Evolutionary conservation across 805 yeast genomes (phyloP).

Genomic region (Ogataea polymorpha): DNA sequence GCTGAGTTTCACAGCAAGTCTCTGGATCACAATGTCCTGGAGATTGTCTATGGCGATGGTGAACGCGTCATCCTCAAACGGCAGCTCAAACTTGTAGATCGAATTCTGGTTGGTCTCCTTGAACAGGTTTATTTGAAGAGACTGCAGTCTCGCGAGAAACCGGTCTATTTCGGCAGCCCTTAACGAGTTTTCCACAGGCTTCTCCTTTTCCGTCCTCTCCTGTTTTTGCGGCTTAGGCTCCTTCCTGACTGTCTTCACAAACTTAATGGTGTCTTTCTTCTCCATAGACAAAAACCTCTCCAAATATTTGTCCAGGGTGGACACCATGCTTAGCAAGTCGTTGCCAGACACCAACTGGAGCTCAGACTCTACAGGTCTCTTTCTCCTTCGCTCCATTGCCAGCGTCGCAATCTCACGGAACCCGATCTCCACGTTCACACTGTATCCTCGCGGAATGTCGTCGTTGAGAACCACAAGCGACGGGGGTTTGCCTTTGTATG

Average conservation of each 20-base stretch:
- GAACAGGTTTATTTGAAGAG: slow-evolving; percentile 13
- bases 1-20: slow-evolving; percentile 28
- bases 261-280: slow-evolving; percentile 58
- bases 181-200: not conserved
- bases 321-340: slow-evolving; percentile 52
- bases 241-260: slow-evolving; percentile 38
- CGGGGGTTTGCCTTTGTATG: slow-evolving; percentile 42
- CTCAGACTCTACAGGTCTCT: slow-evolving; percentile 10
- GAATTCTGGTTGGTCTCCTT: slow-evolving; percentile 30
- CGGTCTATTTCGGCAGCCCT: slow-evolving; percentile 18
- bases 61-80: slow-evolving; percentile 27
- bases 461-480: slow-evolving; percentile 55
- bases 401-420: slow-evolving; percentile 44
- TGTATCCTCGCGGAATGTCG: slow-evolving; percentile 67
- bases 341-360: slow-evolving; percentile 42
- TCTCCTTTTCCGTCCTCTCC: slow-evolving; percentile 1
- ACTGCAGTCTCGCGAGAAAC: slow-evolving; percentile 24
- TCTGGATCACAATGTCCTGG: slow-evolving; percentile 25
- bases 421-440: slow-evolving; percentile 65
- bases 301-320: slow-evolving; percentile 53
- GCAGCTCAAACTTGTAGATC: slow-evolving; percentile 27
- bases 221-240: slow-evolving; percentile 8
- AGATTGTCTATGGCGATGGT: slow-evolving; percentile 31
- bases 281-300: slow-evolving; percentile 59
- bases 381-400: slow-evolving; percentile 36